These are phyloP conservation scores for Nissolia schottii DNA, from an alignment of 306 rosid species.

Conservation along the genomic window DNA sequence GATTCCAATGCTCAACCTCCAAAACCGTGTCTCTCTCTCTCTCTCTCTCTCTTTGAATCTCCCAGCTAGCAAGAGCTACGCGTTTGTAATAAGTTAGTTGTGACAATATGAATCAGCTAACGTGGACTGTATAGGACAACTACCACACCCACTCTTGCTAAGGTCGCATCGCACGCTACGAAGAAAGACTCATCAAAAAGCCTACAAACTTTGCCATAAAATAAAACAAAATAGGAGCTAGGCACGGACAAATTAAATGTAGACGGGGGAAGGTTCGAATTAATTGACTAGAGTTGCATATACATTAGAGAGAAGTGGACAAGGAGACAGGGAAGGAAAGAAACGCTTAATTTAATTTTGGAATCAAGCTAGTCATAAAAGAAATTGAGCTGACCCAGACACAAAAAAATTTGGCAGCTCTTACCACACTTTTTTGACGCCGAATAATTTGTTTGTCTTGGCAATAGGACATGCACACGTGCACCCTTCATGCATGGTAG, in stretches of 20 bases:
- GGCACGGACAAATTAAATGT: slow-evolving; percentile 14
- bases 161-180: background rate
- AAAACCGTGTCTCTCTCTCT: slow-evolving; percentile 28
- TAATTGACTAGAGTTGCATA: background rate
- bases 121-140: background rate
- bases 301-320: background rate
- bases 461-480: slow-evolving; percentile 16
- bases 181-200: background rate
- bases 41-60: slow-evolving; percentile 4
- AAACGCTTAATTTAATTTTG: background rate
- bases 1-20: slow-evolving; percentile 29
- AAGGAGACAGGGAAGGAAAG: background rate
- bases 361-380: background rate
- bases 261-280: slow-evolving; percentile 18
- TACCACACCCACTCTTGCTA: background rate
- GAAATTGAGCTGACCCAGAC: background rate
- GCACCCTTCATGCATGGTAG: slow-evolving; percentile 4
- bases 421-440: background rate
- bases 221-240: slow-evolving; percentile 20
- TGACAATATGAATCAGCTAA: slow-evolving; percentile 17
- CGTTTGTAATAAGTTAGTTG: slow-evolving; percentile 42
- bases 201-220: background rate
- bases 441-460: background rate
- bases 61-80: slow-evolving; percentile 23
- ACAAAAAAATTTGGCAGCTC: slow-evolving; percentile 13